Evolutionary conservation across 305 asterid genomes (phyloP).

Genomic region (Fraxinus angustifolia): DNA sequence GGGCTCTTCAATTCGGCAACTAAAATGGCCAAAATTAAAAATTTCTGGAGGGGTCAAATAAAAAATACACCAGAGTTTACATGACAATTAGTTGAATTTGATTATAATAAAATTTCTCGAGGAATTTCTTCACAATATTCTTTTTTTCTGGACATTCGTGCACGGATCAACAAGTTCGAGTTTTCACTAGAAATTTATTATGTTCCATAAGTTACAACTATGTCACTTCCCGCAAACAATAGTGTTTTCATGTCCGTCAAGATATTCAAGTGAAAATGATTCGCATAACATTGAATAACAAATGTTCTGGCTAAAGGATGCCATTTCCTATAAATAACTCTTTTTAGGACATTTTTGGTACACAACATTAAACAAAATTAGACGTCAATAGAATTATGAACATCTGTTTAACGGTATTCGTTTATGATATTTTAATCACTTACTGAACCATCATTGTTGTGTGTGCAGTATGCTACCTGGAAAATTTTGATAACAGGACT

Average conservation of each 20-base stretch:
- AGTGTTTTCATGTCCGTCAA: neutral
- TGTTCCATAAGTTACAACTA: too few species aligned
- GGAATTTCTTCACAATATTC: too few species aligned
- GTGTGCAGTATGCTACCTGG: neutral
- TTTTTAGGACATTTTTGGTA: neutral
- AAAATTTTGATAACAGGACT: neutral
- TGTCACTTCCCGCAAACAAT: neutral
- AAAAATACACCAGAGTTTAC: too few species aligned
- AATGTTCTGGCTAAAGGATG: neutral
- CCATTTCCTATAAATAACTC: neutral
- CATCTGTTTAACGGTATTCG: neutral
- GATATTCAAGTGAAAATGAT: neutral
- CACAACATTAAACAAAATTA: neutral
- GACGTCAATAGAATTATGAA: neutral
- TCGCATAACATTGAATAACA: neutral
- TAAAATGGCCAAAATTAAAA: too few species aligned
- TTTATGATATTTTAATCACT: neutral
- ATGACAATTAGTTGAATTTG: too few species aligned
- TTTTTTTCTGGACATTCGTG: too few species aligned
- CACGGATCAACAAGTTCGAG: too few species aligned
- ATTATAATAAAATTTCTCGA: too few species aligned
- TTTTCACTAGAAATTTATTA: too few species aligned
- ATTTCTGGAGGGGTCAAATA: too few species aligned
- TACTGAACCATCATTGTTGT: neutral
- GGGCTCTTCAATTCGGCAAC: neutral